Evolutionary conservation across 495 filamentous ascomycete genomes (phyloP).

Genomic region (Podospora pseudopauciseta): DNA sequence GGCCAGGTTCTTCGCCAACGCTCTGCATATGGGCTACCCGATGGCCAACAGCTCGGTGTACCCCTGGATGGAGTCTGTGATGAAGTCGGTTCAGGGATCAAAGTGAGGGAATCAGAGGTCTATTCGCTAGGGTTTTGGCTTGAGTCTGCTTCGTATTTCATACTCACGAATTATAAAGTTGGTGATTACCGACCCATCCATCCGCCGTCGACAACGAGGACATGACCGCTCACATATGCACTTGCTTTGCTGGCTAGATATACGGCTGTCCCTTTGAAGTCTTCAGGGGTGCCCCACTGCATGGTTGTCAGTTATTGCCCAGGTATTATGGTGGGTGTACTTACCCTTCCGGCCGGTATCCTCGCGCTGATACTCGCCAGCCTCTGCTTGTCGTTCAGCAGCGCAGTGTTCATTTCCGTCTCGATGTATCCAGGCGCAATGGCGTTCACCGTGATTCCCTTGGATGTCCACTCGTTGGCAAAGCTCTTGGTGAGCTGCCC

Average conservation of each 20-base stretch:
- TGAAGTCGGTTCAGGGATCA: constrained; percentile 31
- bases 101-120: background rate
- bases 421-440: constrained; percentile 79
- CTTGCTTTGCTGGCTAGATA: constrained; percentile 74
- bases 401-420: constrained; percentile 87
- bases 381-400: constrained; percentile 68
- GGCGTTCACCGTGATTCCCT: constrained; percentile 77
- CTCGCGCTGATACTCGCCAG: constrained; percentile 70
- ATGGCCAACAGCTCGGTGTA: constrained; percentile 50
- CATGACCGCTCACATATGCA: constrained; percentile 76
- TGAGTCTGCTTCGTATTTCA: background rate
- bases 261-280: constrained; percentile 82
- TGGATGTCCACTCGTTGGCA: constrained; percentile 78
- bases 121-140: background rate
- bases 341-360: constrained; percentile 70
- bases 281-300: constrained; percentile 77
- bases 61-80: constrained; percentile 53
- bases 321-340: background rate
- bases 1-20: constrained; percentile 56
- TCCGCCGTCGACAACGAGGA: constrained; percentile 81
- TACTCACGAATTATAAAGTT: background rate
- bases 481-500: constrained; percentile 84
- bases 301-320: background rate
- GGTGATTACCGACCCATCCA: constrained; percentile 78
- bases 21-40: constrained; percentile 66